These are phyloP conservation scores for Chaetoceros tenuissimus DNA, from an alignment of 108 stramenopile genomes.

Conservation along the genomic window DNA sequence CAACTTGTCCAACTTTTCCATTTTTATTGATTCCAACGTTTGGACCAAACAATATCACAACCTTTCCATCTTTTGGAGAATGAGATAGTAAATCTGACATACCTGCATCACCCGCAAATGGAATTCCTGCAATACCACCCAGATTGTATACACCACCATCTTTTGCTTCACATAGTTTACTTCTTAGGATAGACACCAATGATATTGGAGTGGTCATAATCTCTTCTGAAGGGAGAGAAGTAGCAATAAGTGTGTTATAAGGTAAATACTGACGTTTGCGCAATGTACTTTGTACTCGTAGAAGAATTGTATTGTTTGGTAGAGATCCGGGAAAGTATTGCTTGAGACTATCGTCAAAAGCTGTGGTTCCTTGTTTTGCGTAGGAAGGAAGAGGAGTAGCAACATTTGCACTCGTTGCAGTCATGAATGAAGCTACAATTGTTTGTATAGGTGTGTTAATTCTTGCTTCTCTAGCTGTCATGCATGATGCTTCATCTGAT, in stretches of 20 bases:
- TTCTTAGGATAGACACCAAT: slow-evolving; percentile 25
- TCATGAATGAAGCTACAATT: no score
- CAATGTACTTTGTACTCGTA: slow-evolving; percentile 19
- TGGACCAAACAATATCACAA: slow-evolving; percentile 48
- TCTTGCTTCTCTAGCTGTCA: no score
- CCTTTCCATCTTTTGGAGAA: slow-evolving; percentile 30
- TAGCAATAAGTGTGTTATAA: slow-evolving; percentile 40
- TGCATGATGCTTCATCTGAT: no score
- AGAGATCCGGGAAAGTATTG: slow-evolving; percentile 36
- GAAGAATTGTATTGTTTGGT: slow-evolving; percentile 22
- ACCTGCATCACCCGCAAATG: slow-evolving; percentile 41
- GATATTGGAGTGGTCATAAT: slow-evolving; percentile 32
- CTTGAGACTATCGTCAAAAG: slow-evolving; percentile 27
- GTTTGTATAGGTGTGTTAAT: no score
- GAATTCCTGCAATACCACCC: slow-evolving; percentile 42
- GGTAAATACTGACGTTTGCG: slow-evolving; percentile 27
- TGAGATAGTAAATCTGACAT: slow-evolving; percentile 40
- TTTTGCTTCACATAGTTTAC: slow-evolving; percentile 20
- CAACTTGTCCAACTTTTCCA: slow-evolving; percentile 39
- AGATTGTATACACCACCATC: slow-evolving; percentile 32
- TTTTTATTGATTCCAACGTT: slow-evolving; percentile 39
- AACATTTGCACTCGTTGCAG: no score
- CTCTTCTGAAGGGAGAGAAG: slow-evolving; percentile 44
- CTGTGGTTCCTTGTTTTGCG: no score
- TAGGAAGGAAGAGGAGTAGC: no score